phyloP scores from a whole-genome alignment of 495 filamentous ascomycete species.

The Aspergillus baeticus region DNA sequence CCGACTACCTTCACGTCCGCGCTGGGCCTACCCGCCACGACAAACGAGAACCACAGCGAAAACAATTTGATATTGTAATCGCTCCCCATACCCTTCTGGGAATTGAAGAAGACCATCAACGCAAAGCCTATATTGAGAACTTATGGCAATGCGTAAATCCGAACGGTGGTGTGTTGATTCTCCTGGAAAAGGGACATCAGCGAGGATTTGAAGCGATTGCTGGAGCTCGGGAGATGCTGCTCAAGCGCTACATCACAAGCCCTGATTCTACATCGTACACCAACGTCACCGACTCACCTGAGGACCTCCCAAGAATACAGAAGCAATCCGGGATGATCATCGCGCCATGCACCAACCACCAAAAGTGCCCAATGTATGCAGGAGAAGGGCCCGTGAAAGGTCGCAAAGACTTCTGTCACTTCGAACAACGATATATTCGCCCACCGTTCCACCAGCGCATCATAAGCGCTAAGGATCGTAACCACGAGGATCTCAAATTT shows the following conservation, averaged over 20 bases:
- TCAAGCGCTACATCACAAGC: constrained; percentile 72
- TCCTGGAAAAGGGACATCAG: constrained; percentile 89
- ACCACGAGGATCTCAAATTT: constrained; percentile 88
- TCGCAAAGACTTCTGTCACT: constrained; percentile 88
- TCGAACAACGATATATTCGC: constrained; percentile 82
- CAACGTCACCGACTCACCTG: constrained; percentile 35
- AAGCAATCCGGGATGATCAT: constrained; percentile 88
- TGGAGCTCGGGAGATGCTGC: constrained; percentile 71
- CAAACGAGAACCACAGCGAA: constrained; percentile 52
- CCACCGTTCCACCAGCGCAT: constrained; percentile 81
- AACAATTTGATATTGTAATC: constrained; percentile 86
- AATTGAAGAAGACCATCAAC: constrained; percentile 67
- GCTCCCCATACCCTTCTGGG: constrained; percentile 79
- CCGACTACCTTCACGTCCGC: constrained; percentile 75
- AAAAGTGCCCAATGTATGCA: constrained; percentile 83
- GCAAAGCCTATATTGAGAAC: constrained; percentile 76
- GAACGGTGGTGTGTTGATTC: constrained; percentile 79
- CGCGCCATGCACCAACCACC: constrained; percentile 93
- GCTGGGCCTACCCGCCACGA: constrained; percentile 48
- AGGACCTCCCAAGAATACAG: constrained; percentile 31
- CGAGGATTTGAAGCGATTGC: constrained; percentile 91
- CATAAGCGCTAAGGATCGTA: constrained; percentile 64
- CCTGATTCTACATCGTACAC: constrained; percentile 52
- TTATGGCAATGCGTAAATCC: constrained; percentile 85
- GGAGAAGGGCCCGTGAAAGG: constrained; percentile 62